Base-by-base conservation (phyloP, 1,139 yeast species). In the Petasospora fabianii region DNA sequence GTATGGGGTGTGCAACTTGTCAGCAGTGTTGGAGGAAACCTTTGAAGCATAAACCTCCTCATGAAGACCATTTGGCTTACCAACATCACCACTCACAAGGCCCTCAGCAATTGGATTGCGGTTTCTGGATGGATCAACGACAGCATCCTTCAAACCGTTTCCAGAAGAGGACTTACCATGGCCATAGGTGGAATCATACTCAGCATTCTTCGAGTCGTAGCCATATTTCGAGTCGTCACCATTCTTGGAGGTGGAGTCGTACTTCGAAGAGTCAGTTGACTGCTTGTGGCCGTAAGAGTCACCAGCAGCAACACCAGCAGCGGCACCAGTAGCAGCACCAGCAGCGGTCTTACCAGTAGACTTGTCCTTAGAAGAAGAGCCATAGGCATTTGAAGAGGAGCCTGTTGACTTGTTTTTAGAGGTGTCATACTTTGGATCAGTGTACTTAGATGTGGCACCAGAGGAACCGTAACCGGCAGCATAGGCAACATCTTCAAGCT, bases 21-120 rank as follows among this genome's bases (percentile, higher is more conserved):
- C 35, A 13, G 34, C 38, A 31, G 41, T 31, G 30, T 35, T 27
- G 3, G 43, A 26, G 10, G 32, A 34, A 16, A 17, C 27, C 10
- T 5, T 32, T n/a, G 28, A 6, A 8, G 30, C n/a, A 32, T 26
- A 35, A 12, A 20, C 32, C n/a, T n/a, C n/a, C n/a, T n/a, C n/a
- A n/a, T n/a, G n/a, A n/a, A n/a, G n/a, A 18, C 16, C 24, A 14
- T 29, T 20, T 27, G 47, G 44, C 20, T 33, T 30, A 26, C n/a
- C n/a, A 18, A 27, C 10, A 13, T 19, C 6, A 8, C 22, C 37
- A 29, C 33, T 19, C 3, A 27, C 32, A n/a, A 18, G 12, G 3
- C 44, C 44, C 22, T 39, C 43, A 22, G 46, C 36, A 35, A 44
- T 42, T 21, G 48, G 48, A 19, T 44, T 42, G 24, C 42, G 39